phyloP scores from a whole-genome alignment of 176 grass and related monocot species.

The Carex littledalei region DNA sequence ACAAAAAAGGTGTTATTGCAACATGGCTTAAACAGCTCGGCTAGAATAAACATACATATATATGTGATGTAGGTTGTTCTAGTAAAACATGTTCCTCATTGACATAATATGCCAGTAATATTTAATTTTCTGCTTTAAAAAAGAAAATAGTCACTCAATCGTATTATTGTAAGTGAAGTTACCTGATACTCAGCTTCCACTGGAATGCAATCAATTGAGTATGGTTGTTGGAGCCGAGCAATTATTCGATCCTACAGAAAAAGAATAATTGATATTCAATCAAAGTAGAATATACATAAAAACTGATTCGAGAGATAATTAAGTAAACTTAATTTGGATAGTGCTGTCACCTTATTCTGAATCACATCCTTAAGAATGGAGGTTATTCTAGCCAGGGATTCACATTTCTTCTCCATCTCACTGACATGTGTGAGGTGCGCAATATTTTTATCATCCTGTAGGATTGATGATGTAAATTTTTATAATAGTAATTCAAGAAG shows the following conservation, averaged over 20 bases:
- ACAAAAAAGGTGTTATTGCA: background rate
- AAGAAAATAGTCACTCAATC: background rate
- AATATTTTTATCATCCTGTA: conserved; percentile 98
- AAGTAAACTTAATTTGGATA: conserved; percentile 6
- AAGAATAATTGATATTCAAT: conserved; percentile 1
- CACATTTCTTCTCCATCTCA: conserved; percentile 99
- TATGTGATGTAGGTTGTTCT: background rate
- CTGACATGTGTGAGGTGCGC: conserved; percentile 95
- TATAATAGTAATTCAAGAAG: conserved; percentile 10
- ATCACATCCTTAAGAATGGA: conserved; percentile 99
- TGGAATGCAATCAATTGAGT: conserved; percentile 98
- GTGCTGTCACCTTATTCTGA: conserved; percentile 85
- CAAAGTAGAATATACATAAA: background rate
- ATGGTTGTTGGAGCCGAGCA: conserved; percentile 93
- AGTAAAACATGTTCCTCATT: background rate
- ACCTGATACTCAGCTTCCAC: conserved; percentile 99
- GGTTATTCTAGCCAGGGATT: conserved; percentile 94
- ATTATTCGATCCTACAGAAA: conserved; percentile 89
- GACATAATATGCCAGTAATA: background rate
- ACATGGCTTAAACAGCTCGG: background rate
- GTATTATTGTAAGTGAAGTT: conserved; percentile 2
- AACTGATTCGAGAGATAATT: background rate
- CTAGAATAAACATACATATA: background rate
- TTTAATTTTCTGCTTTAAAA: background rate
- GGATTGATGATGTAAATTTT: conserved; percentile 15